Evolutionary conservation across 108 stramenopile genomes (phyloP).

Genomic region (Conticribra guillardii): DNA sequence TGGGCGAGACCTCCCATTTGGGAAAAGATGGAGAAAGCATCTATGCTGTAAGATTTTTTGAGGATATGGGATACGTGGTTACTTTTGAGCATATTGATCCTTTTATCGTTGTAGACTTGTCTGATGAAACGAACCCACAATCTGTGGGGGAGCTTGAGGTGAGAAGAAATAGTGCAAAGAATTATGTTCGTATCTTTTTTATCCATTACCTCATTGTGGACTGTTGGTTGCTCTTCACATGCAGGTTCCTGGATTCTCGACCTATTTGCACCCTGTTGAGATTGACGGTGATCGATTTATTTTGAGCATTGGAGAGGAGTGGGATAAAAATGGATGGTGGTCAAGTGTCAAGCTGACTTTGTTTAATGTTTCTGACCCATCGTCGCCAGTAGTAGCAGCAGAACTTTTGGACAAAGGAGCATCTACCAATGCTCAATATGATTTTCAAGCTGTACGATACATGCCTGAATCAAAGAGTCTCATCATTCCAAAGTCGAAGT

Average conservation of each 20-base stretch:
- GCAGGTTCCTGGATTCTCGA: not conserved
- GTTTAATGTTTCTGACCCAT: conserved; percentile 9
- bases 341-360: not conserved
- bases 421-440: conserved; percentile 1
- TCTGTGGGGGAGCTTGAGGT: conserved; percentile 2
- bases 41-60: not conserved
- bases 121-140: conserved; percentile 3
- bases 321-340: not conserved
- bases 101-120: conserved; percentile 12
- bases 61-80: conserved; percentile 13
- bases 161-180: not conserved
- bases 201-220: not conserved
- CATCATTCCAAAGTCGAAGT: conserved; percentile 5
- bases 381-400: conserved; percentile 9
- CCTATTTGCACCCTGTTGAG: conserved; percentile 10
- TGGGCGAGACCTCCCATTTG: not conserved
- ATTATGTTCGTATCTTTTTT: no score
- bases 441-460: conserved; percentile 6
- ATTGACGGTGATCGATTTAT: conserved; percentile 1
- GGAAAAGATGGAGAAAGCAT: conserved; percentile 2
- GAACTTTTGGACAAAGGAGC: not conserved
- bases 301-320: conserved; percentile 8
- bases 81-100: not conserved
- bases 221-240: not conserved
- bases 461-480: conserved; percentile 8